Evolutionary conservation across 257 asterid species (phyloP).

Genomic region (Solanum acaule): DNA sequence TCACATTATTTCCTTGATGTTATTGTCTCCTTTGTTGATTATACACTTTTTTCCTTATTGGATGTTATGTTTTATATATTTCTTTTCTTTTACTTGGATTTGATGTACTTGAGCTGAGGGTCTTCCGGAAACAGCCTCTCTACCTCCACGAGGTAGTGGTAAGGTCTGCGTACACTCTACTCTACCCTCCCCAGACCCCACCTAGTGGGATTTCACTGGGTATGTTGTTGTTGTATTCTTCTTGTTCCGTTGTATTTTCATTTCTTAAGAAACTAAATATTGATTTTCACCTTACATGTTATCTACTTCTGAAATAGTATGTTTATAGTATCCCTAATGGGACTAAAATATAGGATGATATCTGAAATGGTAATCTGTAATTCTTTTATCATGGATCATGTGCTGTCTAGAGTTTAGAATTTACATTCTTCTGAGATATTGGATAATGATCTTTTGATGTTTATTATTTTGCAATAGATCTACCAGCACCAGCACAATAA

Average conservation of each 20-base stretch:
- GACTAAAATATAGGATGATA: not conserved
- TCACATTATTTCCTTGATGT: too few species aligned
- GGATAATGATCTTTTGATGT: not conserved
- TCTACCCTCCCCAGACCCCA: too few species aligned
- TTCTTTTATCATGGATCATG: not conserved
- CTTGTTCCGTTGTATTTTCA: not conserved
- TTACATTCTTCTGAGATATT: not conserved
- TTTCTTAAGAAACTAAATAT: not conserved
- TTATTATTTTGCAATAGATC: conserved; percentile 21
- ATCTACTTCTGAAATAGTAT: not conserved
- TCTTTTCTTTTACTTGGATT: too few species aligned
- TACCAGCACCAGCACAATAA: conserved; percentile 95
- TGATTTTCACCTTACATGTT: not conserved
- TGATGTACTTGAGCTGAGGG: too few species aligned
- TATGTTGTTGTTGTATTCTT: too few species aligned
- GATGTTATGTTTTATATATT: too few species aligned
- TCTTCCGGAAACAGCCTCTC: too few species aligned
- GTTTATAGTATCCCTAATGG: not conserved
- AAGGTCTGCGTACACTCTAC: too few species aligned
- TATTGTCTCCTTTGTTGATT: too few species aligned
- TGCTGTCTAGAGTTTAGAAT: not conserved
- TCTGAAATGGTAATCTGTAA: not conserved
- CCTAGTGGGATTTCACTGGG: too few species aligned
- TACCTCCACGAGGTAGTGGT: too few species aligned
- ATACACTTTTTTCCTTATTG: too few species aligned